Evolutionary conservation across 2,329 filamentous ascomycete genomes (phyloP).

Genomic region (Akanthomyces lecanii): DNA sequence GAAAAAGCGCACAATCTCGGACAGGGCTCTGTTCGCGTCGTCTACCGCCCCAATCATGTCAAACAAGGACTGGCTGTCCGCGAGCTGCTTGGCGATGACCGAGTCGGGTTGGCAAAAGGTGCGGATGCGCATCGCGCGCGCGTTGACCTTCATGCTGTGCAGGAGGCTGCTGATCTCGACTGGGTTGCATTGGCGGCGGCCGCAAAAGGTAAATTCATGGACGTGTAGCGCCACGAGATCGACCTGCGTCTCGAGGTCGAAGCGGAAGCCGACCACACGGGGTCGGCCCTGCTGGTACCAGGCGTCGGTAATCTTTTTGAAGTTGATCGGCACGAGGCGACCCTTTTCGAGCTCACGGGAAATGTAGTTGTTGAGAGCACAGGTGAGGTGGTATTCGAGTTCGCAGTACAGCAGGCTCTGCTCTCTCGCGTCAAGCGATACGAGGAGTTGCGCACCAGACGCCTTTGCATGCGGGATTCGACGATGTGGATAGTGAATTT

Average conservation of each 20-base stretch:
- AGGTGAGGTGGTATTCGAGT: slow-evolving; percentile 52
- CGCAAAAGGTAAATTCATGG: slow-evolving; percentile 52
- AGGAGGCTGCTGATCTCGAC: slow-evolving; percentile 45
- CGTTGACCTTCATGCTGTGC: slow-evolving; percentile 49
- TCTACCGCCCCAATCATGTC: slow-evolving; percentile 45
- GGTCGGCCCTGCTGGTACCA: slow-evolving; percentile 53
- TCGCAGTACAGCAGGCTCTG: slow-evolving; percentile 58
- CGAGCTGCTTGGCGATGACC: slow-evolving; percentile 54
- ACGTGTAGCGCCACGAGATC: slow-evolving; percentile 49
- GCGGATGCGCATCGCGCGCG: slow-evolving; percentile 48
- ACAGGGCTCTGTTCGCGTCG: slow-evolving; percentile 41
- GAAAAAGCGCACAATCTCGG: slow-evolving; percentile 52
- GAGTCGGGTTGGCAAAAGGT: slow-evolving; percentile 57
- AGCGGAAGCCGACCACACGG: slow-evolving; percentile 53
- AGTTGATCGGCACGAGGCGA: slow-evolving; percentile 48
- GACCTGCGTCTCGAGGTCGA: slow-evolving; percentile 58
- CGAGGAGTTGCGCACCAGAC: slow-evolving; percentile 33
- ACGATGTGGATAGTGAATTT: slow-evolving; percentile 33
- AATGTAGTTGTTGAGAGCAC: slow-evolving; percentile 49
- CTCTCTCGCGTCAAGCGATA: slow-evolving; percentile 52
- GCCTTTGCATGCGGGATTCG: slow-evolving; percentile 31
- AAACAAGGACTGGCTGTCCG: slow-evolving; percentile 49
- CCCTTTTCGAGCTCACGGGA: slow-evolving; percentile 50
- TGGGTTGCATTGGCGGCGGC: slow-evolving; percentile 39
- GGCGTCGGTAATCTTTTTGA: slow-evolving; percentile 46